Evolutionary conservation across 345 rosid species (phyloP), one percentile per base, ranked within the genome.

Genomic region (Moringa oleifera): DNA sequence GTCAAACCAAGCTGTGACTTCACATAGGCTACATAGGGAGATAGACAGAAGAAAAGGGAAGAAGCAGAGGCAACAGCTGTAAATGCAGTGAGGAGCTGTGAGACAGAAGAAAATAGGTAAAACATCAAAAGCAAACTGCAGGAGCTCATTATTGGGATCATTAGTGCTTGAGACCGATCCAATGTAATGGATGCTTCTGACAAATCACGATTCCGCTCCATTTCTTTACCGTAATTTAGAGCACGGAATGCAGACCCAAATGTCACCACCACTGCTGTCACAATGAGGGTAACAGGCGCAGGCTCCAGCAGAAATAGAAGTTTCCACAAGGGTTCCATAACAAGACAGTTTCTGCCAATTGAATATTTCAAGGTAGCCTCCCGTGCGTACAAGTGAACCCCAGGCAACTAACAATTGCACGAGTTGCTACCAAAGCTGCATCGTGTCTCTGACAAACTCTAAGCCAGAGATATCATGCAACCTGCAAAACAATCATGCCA

Each of bases 81-180:
- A 62, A 94, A 90, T 12, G 81, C 95, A 20, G 99, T 85, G 37
- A 94, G 92, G 57, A 90, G 76, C 61, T 90, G 97, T 36, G 97
- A 90, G 24, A 94, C 97, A 0, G 96, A 90, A 58, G 95, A 88
- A 72, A 94, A 94, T 67, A 94, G 65, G 75, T 90, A 94, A 81
- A 94, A 90, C 99, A 90, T 88, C 75, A 88, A 61, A 61, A 90
- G 97, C 87, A 94, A 80, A 68, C 97, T 90, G 81, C 96, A 90
- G 24, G 99, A 94, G 86, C 99, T 94, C 96, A 94, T 83, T 22
- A 90, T 55, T 9, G 99, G 99, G 73, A 94, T 90, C 99, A 94
- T 88, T 16, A 90, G 72, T 16, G 97, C 99, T 55, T 90, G 99
- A 10, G 96, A 94, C 67, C 77, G 81, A 65, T 94, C 97, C 61